These are phyloP conservation scores for Claviceps humidiphila DNA, from an alignment of 2,329 filamentous ascomycete genomes.

Conservation along the genomic window DNA sequence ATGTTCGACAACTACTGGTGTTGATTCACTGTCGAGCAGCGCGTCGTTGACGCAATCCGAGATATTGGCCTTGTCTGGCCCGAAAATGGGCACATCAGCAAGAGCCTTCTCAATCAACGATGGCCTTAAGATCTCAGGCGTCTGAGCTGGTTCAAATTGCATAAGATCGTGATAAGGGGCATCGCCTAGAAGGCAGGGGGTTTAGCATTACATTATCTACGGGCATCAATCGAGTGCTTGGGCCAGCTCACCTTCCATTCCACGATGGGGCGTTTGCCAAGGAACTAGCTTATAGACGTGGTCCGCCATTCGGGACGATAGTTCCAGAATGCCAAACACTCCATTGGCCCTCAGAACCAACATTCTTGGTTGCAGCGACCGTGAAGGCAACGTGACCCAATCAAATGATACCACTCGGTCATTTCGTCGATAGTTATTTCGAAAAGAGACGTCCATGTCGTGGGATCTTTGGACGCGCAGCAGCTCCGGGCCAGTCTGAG, in stretches of 20 bases:
- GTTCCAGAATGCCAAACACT: constrained; percentile 47
- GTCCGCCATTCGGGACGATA: constrained; percentile 43
- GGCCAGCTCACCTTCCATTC: constrained; percentile 32
- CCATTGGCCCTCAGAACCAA: constrained; percentile 48
- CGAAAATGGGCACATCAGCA: constrained; percentile 43
- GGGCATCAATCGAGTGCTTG: neutral
- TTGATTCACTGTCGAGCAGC: constrained; percentile 21
- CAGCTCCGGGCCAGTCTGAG: constrained; percentile 41
- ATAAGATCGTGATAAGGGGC: constrained; percentile 41
- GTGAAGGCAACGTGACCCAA: constrained; percentile 47
- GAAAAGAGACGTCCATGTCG: constrained; percentile 47
- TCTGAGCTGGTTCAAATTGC: constrained; percentile 43
- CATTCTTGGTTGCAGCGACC: constrained; percentile 42
- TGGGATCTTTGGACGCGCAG: constrained; percentile 46
- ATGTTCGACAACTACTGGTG: constrained; percentile 23
- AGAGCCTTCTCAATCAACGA: constrained; percentile 40
- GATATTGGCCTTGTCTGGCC: constrained; percentile 32
- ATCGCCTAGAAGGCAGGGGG: constrained; percentile 25
- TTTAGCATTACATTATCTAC: constrained; percentile 8
- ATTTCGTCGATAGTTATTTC: constrained; percentile 36
- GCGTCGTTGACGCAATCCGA: constrained; percentile 27
- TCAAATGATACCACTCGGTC: constrained; percentile 56
- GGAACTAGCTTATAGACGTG: constrained; percentile 48
- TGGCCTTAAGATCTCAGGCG: constrained; percentile 39
- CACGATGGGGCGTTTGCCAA: constrained; percentile 46